A percentile compares a stretch with the other conserved stretches of the same genome.
Evolutionary conservation across 192 early-diverging fungal species (phyloP).

Genomic region (Coemansia sp.): DNA sequence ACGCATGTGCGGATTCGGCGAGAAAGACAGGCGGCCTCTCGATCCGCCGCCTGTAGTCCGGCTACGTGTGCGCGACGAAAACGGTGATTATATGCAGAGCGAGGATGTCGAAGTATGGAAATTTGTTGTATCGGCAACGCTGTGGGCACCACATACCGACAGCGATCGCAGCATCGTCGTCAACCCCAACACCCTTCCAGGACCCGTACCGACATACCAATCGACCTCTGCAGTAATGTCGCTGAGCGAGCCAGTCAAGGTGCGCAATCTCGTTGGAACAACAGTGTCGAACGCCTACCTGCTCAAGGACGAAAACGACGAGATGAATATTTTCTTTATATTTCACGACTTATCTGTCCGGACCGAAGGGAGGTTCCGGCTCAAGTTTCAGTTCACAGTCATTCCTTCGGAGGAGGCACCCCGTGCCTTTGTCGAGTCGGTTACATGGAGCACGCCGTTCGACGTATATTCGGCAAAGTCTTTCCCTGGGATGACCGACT

Average conservation of each 20-base stretch:
- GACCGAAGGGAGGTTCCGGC: slow-evolving; percentile 67
- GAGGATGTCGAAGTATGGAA: slow-evolving; percentile 53
- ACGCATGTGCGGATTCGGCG: slow-evolving; percentile 77
- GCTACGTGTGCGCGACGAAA: slow-evolving; percentile 55
- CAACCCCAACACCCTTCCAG: slow-evolving; percentile 45
- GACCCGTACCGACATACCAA: slow-evolving; percentile 38
- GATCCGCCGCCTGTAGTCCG: slow-evolving; percentile 67
- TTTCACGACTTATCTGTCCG: slow-evolving; percentile 78
- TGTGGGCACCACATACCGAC: slow-evolving; percentile 39
- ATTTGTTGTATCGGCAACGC: slow-evolving; percentile 47
- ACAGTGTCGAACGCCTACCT: slow-evolving; percentile 65
- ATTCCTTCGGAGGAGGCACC: slow-evolving; percentile 57
- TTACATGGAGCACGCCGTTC: slow-evolving; percentile 55
- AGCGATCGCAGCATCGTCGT: slow-evolving; percentile 50
- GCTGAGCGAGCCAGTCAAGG: slow-evolving; percentile 50
- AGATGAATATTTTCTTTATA: slow-evolving; percentile 72
- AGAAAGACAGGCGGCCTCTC: slow-evolving; percentile 70
- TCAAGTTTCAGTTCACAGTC: slow-evolving; percentile 68
- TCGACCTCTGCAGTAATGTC: slow-evolving; percentile 43
- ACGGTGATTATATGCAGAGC: slow-evolving; percentile 53
- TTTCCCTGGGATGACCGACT: slow-evolving; percentile 82
- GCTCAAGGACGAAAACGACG: slow-evolving; percentile 62
- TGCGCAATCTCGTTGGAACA: slow-evolving; percentile 70
- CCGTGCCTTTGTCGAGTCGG: slow-evolving; percentile 44
- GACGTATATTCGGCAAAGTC: slow-evolving; percentile 72